Conservation (phyloP, 116 monocot species). For the Zostera marina region DNA sequence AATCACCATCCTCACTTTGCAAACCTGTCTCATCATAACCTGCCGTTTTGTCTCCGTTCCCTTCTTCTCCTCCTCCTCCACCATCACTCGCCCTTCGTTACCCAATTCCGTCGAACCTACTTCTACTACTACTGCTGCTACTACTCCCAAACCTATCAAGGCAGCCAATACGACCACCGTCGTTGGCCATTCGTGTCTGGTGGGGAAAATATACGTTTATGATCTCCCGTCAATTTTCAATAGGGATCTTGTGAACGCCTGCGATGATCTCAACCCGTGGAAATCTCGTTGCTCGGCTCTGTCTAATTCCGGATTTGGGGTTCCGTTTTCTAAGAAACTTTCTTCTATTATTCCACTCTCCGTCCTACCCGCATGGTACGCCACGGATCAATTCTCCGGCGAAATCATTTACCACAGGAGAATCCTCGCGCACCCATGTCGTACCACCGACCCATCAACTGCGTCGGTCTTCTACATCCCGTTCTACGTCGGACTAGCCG, state of each 20-base stretch:
- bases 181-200: background rate
- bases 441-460: slow-evolving; percentile 24
- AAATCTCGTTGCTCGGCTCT: slow-evolving; percentile 38
- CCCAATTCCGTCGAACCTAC: slow-evolving; percentile 5
- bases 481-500: slow-evolving; percentile 74
- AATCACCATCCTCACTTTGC: slow-evolving; percentile 27
- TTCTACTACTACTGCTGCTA: background rate
- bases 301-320: slow-evolving; percentile 65
- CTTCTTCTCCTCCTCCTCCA: no score
- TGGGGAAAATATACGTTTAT: slow-evolving; percentile 49
- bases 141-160: background rate
- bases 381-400: slow-evolving; percentile 66
- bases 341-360: slow-evolving; percentile 14
- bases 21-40: slow-evolving; percentile 30
- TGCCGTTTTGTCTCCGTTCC: slow-evolving; percentile 9
- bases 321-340: slow-evolving; percentile 14
- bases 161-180: background rate
- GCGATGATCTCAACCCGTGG: slow-evolving; percentile 49
- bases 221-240: slow-evolving; percentile 61
- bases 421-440: slow-evolving; percentile 40
- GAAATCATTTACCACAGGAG: slow-evolving; percentile 73
- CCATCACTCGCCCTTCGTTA: slow-evolving; percentile 15
- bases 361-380: slow-evolving; percentile 43
- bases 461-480: slow-evolving; percentile 74
- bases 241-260: slow-evolving; percentile 29